Conservation (phyloP, 768 basidiomycete genomes). For the Mycena indigotica region DNA sequence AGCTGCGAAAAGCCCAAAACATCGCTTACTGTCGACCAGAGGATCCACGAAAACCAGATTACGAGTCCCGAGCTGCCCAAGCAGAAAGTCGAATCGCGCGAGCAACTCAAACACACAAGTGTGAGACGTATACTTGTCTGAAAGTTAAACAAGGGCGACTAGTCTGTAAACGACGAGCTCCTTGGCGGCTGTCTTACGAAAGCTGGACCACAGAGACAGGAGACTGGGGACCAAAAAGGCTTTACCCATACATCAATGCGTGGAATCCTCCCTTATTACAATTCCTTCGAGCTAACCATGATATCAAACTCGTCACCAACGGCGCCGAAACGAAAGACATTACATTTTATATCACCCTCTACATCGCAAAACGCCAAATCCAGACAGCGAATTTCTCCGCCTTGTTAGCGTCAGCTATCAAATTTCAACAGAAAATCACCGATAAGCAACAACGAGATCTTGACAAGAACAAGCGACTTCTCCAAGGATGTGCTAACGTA, state of each 20-base stretch:
- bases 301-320: too few relatives aligned
- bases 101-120: conserved; percentile 37
- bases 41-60: conserved; percentile 30
- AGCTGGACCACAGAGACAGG: conserved; percentile 35
- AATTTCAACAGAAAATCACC: conserved; percentile 26
- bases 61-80: background rate
- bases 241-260: conserved; percentile 27
- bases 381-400: conserved; percentile 44
- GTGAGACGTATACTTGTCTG: conserved; percentile 28
- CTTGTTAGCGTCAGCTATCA: conserved; percentile 34
- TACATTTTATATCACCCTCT: too few relatives aligned
- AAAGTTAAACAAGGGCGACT: conserved; percentile 10
- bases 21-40: conserved; percentile 38
- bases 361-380: too few relatives aligned
- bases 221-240: conserved; percentile 28
- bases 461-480: conserved; percentile 29
- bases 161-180: conserved; percentile 38
- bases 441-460: conserved; percentile 11
- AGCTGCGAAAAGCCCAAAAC: conserved; percentile 19
- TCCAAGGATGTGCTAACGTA: conserved; percentile 39
- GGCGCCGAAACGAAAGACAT: too few relatives aligned
- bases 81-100: conserved; percentile 30
- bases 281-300: conserved; percentile 36
- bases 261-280: conserved; percentile 31
- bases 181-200: conserved; percentile 25